phyloP scores from a whole-genome alignment of 2,329 filamentous ascomycete species.

The Fusarium foetens region DNA sequence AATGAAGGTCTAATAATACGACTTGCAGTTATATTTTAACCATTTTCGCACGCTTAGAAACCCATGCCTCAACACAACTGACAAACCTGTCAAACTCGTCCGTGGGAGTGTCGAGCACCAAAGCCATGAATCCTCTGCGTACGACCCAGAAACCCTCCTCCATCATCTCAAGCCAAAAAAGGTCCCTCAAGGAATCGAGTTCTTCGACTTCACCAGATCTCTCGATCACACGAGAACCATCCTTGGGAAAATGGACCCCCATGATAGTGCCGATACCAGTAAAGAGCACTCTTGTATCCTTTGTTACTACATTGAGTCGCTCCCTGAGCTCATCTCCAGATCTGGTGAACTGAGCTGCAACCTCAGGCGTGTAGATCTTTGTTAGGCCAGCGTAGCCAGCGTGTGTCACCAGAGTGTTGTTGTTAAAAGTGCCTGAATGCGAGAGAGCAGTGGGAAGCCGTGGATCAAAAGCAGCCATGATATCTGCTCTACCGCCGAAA shows the following conservation, averaged over 20 bases:
- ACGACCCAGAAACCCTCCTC: slow-evolving; percentile 57
- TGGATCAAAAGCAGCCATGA: slow-evolving; percentile 70
- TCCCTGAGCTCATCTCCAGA: slow-evolving; percentile 46
- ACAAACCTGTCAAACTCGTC: slow-evolving; percentile 56
- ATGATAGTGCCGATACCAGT: slow-evolving; percentile 52
- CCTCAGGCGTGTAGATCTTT: slow-evolving; percentile 49
- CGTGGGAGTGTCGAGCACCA: slow-evolving; percentile 53
- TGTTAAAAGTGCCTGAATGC: slow-evolving; percentile 75
- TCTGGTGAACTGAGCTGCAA: slow-evolving; percentile 46
- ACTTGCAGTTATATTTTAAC: background rate
- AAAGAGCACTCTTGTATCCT: slow-evolving; percentile 52
- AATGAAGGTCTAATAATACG: background rate
- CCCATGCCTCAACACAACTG: slow-evolving; percentile 48
- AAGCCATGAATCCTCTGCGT: slow-evolving; percentile 53
- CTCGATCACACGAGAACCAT: slow-evolving; percentile 43
- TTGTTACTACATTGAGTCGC: slow-evolving; percentile 46
- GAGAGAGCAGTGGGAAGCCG: slow-evolving; percentile 52
- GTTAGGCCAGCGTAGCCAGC: slow-evolving; percentile 59
- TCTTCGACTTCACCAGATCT: slow-evolving; percentile 48
- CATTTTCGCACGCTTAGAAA: slow-evolving; percentile 43
- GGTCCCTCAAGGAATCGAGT: slow-evolving; percentile 48
- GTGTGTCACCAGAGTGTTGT: slow-evolving; percentile 70
- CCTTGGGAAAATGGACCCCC: slow-evolving; percentile 51
- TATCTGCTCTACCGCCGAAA: slow-evolving; percentile 68
- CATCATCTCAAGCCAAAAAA: slow-evolving; percentile 61